phyloP scores from a whole-genome alignment of 2,329 filamentous ascomycete genomes.

The Verticillium longisporum region DNA sequence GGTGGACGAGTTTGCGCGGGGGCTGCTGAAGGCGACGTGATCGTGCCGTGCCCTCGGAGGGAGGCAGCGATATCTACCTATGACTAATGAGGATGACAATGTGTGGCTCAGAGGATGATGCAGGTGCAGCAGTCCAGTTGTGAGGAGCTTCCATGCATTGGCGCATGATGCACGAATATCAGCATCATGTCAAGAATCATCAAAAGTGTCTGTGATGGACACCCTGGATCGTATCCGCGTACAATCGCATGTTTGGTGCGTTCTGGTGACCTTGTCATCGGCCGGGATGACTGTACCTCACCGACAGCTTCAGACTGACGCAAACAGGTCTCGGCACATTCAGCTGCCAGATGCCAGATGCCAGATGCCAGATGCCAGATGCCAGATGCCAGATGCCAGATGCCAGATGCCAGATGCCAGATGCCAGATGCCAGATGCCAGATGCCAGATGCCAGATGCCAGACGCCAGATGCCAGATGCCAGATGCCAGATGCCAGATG shows the following conservation, averaged over 20 bases:
- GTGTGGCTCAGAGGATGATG: too few species aligned
- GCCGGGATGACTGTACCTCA: too few species aligned
- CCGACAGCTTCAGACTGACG: neutral
- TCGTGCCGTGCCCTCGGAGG: neutral
- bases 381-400: neutral
- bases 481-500: neutral
- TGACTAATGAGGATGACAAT: too few species aligned
- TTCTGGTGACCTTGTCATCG: too few species aligned
- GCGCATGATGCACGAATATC: too few species aligned
- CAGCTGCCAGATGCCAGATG: neutral
- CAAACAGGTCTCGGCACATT: neutral
- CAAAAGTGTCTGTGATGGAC: too few species aligned
- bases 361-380: neutral
- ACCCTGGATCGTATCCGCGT: too few species aligned
- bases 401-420: neutral
- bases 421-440: neutral
- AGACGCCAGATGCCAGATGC: neutral
- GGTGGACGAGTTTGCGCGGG: conserved; percentile 18
- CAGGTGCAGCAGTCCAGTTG: too few species aligned
- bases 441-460: neutral
- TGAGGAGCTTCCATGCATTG: too few species aligned
- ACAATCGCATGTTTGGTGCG: too few species aligned
- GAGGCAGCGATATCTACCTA: too few species aligned
- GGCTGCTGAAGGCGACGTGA: conserved; percentile 8
- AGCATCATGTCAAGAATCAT: too few species aligned